These are phyloP conservation scores for Eucalyptus globulus DNA, from an alignment of 345 rosid genomes.

Conservation along the genomic window DNA sequence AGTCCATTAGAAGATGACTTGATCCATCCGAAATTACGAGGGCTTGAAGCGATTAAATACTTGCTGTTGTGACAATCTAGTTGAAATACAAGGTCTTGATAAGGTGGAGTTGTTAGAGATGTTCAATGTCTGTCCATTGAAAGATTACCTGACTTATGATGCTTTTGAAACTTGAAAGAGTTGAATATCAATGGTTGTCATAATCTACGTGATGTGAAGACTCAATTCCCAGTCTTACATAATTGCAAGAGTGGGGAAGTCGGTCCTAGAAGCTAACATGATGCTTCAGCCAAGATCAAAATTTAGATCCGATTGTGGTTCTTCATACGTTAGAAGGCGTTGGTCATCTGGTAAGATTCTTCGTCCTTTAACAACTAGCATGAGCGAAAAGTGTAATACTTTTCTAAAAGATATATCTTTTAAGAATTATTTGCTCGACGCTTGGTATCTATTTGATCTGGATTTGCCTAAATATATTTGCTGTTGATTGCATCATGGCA, in stretches of 20 bases:
- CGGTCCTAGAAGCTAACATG: neutral
- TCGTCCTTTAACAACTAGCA: neutral
- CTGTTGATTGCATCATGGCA: neutral
- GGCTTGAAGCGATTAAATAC: neutral
- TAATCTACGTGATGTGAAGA: neutral
- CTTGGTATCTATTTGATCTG: neutral
- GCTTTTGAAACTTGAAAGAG: neutral
- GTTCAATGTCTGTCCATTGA: accelerated
- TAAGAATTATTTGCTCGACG: neutral
- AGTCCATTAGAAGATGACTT: neutral
- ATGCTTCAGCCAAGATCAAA: neutral
- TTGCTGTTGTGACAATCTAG: neutral
- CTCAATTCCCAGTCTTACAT: neutral
- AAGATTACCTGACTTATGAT: neutral
- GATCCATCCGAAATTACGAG: accelerated
- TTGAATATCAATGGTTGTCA: neutral
- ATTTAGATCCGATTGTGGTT: neutral
- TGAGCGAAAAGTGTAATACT: neutral
- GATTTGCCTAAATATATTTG: neutral
- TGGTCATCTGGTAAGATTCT: neutral
- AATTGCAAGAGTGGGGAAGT: neutral
- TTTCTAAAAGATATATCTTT: neutral
- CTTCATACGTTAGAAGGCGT: accelerated
- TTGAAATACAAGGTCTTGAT: neutral
- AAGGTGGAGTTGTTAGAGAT: neutral